Base-by-base conservation (phyloP, 768 basidiomycete genomes). In the Tricholoma terreum region DNA sequence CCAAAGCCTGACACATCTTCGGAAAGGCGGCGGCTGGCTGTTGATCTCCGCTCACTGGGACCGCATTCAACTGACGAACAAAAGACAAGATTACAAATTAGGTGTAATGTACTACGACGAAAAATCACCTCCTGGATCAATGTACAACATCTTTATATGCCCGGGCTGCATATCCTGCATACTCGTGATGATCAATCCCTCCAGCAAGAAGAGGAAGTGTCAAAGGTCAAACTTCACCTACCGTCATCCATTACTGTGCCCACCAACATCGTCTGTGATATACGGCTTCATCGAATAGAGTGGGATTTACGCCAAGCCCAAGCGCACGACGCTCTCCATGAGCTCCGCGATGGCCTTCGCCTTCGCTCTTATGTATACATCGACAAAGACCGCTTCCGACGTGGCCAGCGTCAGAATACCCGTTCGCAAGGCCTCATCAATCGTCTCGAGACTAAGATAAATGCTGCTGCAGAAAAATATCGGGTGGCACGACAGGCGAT, bases 121-220 rank as follows among this genome's bases (percentile, higher is more conserved):
- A 42, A 42, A 12, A 57, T 57, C 24, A 11, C 6, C 6, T 27
- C 56, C 5, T 57, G 56, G 56, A 42, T 57, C 38, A 38, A 34
- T 34, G 50, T 51, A n/a, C 46, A 56, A 35, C 55, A 56, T 56
- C 31, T 30, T 33, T 36, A 31, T 7, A 30, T n/a, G n/a, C n/a
- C n/a, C n/a, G n/a, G n/a, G n/a, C n/a, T n/a, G n/a, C n/a, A n/a
- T n/a, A n/a, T n/a, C n/a, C 30, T 50, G 4, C 12, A 11, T 50
- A 34, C 49, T 34, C 12, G 11, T 4, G 19, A 34, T 50, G 24
- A 50, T 50, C 49, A 50, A 34, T 34, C 49, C 14, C 30, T 31
- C 27, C 30, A 50, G 9, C 49, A 34, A 34, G 49, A 31, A 22
- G 42, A 22, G 42, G 42, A 43, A n/a, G 42, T 43, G 19, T 21